Evolutionary conservation across 2,329 filamentous ascomycete species (phyloP).

Genomic region (Diaporthe capsici): DNA sequence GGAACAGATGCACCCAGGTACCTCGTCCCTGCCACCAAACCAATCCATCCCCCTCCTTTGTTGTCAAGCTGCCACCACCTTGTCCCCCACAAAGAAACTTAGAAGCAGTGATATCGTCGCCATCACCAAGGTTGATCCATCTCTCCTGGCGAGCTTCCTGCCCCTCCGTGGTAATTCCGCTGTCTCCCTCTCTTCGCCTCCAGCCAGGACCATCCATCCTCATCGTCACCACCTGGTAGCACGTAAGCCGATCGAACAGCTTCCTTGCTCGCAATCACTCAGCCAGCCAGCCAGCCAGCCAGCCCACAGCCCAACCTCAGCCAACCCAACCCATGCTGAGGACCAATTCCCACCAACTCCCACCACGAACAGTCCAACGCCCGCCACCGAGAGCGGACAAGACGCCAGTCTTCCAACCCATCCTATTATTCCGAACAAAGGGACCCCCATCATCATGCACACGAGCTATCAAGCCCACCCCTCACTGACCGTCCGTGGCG

Average conservation of each 20-base stretch:
- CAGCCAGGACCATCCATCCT: background rate
- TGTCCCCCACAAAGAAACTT: slow-evolving; percentile 25
- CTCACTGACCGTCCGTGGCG: background rate
- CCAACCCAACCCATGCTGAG: background rate
- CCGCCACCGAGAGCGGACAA: slow-evolving; percentile 10
- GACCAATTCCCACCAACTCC: background rate
- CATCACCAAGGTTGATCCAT: slow-evolving; percentile 25
- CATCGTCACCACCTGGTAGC: slow-evolving; percentile 5
- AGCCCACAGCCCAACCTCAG: background rate
- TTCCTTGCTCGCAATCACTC: background rate
- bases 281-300: background rate
- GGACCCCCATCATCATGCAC: background rate
- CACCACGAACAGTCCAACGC: slow-evolving; percentile 9
- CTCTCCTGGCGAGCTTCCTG: background rate
- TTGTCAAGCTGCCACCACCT: slow-evolving; percentile 22
- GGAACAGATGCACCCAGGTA: slow-evolving; percentile 6
- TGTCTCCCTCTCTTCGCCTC: background rate
- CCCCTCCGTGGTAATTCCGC: background rate
- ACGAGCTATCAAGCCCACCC: slow-evolving; percentile 5
- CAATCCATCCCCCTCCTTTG: slow-evolving; percentile 22
- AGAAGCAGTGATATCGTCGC: slow-evolving; percentile 24
- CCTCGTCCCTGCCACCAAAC: slow-evolving; percentile 10
- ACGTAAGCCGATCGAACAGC: background rate
- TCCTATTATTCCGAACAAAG: slow-evolving; percentile 1
- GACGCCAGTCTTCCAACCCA: slow-evolving; percentile 15